Percentiles rank a stretch among this genome's conserved stretches.
phyloP scores from a whole-genome alignment of 139 green algal species.

The Picochlorum costavermella region DNA sequence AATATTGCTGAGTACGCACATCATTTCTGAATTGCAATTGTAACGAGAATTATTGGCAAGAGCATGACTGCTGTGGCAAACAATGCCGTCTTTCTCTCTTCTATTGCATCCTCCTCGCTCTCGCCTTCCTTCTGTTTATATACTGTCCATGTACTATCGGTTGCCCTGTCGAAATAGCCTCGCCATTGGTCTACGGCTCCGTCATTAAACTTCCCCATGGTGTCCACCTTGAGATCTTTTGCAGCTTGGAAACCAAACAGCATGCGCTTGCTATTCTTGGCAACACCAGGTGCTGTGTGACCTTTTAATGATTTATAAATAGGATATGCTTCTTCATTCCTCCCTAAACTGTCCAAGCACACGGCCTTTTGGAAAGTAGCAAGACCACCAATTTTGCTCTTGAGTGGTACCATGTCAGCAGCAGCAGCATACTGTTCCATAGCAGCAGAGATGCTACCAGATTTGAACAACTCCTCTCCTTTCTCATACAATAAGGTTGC shows the following conservation, averaged over 20 bases:
- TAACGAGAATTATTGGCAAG: constrained; percentile 14
- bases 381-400: constrained; percentile 48
- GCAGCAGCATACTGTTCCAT: constrained; percentile 28
- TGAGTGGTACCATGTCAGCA: constrained; percentile 23
- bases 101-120: constrained; percentile 13
- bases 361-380: constrained; percentile 67
- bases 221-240: constrained; percentile 45
- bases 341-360: constrained; percentile 71
- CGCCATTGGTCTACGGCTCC: constrained; percentile 11
- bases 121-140: constrained; percentile 15
- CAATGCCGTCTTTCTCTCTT: not conserved
- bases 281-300: constrained; percentile 41
- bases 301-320: constrained; percentile 53
- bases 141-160: not conserved
- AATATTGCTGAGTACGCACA: not conserved
- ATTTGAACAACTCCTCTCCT: constrained; percentile 39
- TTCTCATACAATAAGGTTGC: constrained; percentile 23
- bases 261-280: constrained; percentile 60
- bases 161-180: constrained; percentile 30
- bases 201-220: constrained; percentile 13
- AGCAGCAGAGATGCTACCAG: constrained; percentile 24
- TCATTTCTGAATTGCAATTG: constrained; percentile 16
- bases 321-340: constrained; percentile 42
- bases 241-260: constrained; percentile 67
- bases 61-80: constrained; percentile 21